A percentile compares a stretch with the other conserved stretches of the same genome.
These are phyloP conservation scores for Leucosporidium yakuticum DNA, from an alignment of 768 basidiomycete species.

Conservation along the genomic window DNA sequence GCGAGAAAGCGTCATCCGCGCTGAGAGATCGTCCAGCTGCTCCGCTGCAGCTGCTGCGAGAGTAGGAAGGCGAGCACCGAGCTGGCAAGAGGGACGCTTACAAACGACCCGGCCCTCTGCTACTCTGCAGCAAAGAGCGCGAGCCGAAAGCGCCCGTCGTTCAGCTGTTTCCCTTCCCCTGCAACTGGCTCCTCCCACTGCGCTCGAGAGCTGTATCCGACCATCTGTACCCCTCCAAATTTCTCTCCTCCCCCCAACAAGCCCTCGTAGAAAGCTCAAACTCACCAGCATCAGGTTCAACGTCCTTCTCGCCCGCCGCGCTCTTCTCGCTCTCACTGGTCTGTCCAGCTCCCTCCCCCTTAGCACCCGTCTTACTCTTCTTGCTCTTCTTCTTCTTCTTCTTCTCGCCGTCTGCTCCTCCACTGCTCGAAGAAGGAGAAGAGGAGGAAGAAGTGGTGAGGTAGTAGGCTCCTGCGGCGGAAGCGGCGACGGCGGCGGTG, in stretches of 20 bases:
- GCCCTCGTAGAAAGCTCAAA: background rate
- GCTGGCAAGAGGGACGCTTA: no score
- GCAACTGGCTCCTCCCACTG: no score
- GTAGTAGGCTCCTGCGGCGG: constrained; percentile 67
- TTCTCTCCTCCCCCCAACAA: no score
- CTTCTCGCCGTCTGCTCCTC: constrained; percentile 45
- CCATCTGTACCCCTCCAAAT: background rate
- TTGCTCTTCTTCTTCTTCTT: constrained; percentile 53
- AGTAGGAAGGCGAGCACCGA: no score
- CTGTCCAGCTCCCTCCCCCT: constrained; percentile 43
- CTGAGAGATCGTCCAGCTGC: no score
- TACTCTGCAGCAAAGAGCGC: no score
- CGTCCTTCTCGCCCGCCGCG: background rate
- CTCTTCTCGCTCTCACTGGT: background rate
- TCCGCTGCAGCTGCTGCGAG: no score
- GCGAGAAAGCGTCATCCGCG: no score
- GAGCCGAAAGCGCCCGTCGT: no score
- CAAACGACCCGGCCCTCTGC: no score
- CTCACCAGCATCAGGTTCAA: background rate
- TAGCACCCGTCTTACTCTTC: constrained; percentile 46
- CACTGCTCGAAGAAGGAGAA: constrained; percentile 38
- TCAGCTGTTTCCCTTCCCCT: no score
- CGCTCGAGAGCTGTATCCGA: background rate
- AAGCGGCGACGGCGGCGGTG: constrained; percentile 65
- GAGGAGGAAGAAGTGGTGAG: constrained; percentile 40